phyloP scores from a whole-genome alignment of 805 yeast species.

The Pichia kluyveri region DNA sequence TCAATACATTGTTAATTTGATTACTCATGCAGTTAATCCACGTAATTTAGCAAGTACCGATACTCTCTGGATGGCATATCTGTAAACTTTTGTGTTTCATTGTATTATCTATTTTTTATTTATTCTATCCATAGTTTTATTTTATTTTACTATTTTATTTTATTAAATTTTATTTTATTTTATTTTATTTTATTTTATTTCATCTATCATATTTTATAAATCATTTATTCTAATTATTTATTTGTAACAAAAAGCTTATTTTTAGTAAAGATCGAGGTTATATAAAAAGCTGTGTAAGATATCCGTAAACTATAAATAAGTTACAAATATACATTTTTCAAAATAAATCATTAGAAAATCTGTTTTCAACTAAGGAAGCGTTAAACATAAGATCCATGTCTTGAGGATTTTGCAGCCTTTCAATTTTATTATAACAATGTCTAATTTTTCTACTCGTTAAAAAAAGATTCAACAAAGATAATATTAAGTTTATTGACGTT shows the following conservation, averaged over 20 bases:
- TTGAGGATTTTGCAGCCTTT: slow-evolving; percentile 9
- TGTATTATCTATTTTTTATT: background rate
- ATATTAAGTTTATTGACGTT: slow-evolving; percentile 12
- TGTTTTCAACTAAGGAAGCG: slow-evolving; percentile 9
- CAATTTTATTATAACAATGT: slow-evolving; percentile 19
- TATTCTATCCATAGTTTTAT: background rate
- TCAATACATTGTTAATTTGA: slow-evolving; percentile 81
- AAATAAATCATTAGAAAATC: slow-evolving; percentile 15
- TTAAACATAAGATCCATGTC: slow-evolving; percentile 3
- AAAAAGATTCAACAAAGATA: slow-evolving; percentile 17
- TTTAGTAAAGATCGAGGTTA: too few species aligned
- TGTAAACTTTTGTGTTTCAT: slow-evolving; percentile 28
- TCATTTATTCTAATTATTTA: too few species aligned
- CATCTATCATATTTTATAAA: too few species aligned
- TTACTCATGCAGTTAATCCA: slow-evolving; percentile 92
- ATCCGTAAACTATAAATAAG: too few species aligned
- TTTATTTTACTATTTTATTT: background rate
- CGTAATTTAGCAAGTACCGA: slow-evolving; percentile 88
- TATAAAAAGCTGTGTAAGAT: too few species aligned
- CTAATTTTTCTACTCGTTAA: slow-evolving; percentile 19
- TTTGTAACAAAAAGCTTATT: too few species aligned
- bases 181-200: too few species aligned
- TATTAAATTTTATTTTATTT: too few species aligned
- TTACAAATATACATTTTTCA: slow-evolving; percentile 3
- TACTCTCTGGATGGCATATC: slow-evolving; percentile 91